Conservation (phyloP, 1,139 yeast species). For the Yamadazyma atlantica region DNA sequence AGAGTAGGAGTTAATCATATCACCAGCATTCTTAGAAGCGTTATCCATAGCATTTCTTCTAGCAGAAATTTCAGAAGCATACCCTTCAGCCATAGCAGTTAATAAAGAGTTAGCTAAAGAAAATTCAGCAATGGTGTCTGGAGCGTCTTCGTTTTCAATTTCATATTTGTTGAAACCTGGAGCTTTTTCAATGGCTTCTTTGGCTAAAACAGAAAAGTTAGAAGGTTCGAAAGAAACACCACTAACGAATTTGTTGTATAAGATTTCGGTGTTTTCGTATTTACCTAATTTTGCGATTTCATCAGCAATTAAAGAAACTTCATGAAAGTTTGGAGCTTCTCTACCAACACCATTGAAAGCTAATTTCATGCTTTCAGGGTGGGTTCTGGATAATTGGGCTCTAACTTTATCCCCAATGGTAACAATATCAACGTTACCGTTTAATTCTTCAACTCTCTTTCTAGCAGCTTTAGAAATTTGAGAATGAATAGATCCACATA, state of each 20-base stretch:
- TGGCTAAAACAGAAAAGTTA: constrained; percentile 62
- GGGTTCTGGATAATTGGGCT: constrained; percentile 83
- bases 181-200: constrained; percentile 75
- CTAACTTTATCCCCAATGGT: constrained; percentile 94
- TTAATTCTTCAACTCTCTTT: constrained; percentile 54
- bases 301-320: constrained; percentile 87
- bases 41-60: constrained; percentile 99
- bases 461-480: constrained; percentile 90
- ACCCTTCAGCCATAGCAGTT: constrained; percentile 96
- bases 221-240: constrained; percentile 92
- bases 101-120: constrained; percentile 86
- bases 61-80: constrained; percentile 96
- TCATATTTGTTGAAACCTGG: constrained; percentile 86
- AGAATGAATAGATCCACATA: constrained; percentile 97
- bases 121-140: constrained; percentile 74
- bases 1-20: constrained; percentile 94
- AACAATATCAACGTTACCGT: constrained; percentile 76
- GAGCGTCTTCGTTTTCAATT: constrained; percentile 70
- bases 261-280: constrained; percentile 77
- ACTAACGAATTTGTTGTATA: constrained; percentile 83
- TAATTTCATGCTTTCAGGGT: constrained; percentile 65
- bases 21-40: constrained; percentile 99
- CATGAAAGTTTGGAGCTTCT: constrained; percentile 92
- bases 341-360: constrained; percentile 91
- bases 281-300: constrained; percentile 68